A percentile compares a stretch with the other conserved stretches of the same genome.
Conservation (phyloP, 306 rosid species). For the Glycine latifolia region DNA sequence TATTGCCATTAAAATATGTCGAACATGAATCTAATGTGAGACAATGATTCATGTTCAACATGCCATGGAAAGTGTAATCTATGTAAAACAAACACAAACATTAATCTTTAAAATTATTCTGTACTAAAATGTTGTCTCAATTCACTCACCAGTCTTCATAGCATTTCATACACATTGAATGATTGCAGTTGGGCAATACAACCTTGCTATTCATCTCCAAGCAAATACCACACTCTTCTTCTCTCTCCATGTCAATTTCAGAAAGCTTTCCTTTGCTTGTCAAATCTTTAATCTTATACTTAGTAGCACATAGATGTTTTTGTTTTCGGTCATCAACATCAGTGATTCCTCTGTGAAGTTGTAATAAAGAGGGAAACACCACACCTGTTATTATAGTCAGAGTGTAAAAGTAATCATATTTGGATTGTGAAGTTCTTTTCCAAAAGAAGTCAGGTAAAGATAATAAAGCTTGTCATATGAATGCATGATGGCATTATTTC, state of each 20-base stretch:
- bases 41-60: background rate
- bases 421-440: slow-evolving; percentile 21
- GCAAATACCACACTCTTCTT: slow-evolving; percentile 93
- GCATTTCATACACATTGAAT: slow-evolving; percentile 84
- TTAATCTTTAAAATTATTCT: background rate
- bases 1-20: background rate
- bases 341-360: slow-evolving; percentile 84
- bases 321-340: slow-evolving; percentile 87
- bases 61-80: background rate
- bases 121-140: slow-evolving; percentile 7
- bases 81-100: background rate
- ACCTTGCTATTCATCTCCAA: slow-evolving; percentile 82
- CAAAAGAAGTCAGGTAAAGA: background rate
- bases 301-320: slow-evolving; percentile 61
- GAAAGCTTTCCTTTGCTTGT: slow-evolving; percentile 66
- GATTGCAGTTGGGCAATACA: slow-evolving; percentile 84
- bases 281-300: slow-evolving; percentile 56
- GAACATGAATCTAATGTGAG: background rate
- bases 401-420: slow-evolving; percentile 43
- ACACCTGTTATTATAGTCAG: slow-evolving; percentile 66
- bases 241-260: slow-evolving; percentile 74
- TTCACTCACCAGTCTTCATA: slow-evolving; percentile 73
- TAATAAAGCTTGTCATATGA: slow-evolving; percentile 5
- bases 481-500: slow-evolving; percentile 17
- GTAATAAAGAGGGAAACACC: slow-evolving; percentile 86